phyloP scores from a whole-genome alignment of 2,329 filamentous ascomycete genomes.

The Bimuria novae-zelandiae region DNA sequence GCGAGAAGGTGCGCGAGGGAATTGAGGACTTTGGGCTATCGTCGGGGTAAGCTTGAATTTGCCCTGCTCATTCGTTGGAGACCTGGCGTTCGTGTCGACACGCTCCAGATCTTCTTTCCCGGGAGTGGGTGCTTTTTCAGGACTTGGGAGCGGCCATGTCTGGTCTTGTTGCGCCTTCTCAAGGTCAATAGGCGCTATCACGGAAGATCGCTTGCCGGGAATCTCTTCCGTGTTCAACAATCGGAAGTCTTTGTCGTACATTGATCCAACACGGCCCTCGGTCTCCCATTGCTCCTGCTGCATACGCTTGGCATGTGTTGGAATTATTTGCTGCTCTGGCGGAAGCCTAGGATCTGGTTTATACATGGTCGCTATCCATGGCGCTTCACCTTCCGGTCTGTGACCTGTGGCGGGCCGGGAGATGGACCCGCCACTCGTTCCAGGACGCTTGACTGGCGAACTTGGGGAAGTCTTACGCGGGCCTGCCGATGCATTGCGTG shows the following conservation, averaged over 20 bases:
- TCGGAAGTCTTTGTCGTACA: slow-evolving; percentile 86
- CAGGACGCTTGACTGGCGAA: slow-evolving; percentile 60
- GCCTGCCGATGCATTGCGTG: slow-evolving; percentile 31
- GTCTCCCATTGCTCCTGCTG: slow-evolving; percentile 96
- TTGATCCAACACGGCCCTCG: slow-evolving; percentile 81
- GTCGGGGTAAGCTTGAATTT: slow-evolving; percentile 55
- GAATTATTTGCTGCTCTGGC: slow-evolving; percentile 92
- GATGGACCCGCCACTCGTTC: slow-evolving; percentile 63
- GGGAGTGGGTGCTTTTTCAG: slow-evolving; percentile 34
- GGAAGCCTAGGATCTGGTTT: slow-evolving; percentile 93
- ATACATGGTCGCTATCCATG: slow-evolving; percentile 93
- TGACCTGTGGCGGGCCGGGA: slow-evolving; percentile 64
- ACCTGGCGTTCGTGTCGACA: slow-evolving; percentile 29
- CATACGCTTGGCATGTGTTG: slow-evolving; percentile 87
- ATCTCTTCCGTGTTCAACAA: slow-evolving; percentile 71
- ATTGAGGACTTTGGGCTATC: slow-evolving; percentile 41
- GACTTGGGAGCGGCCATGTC: slow-evolving; percentile 43
- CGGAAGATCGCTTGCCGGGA: slow-evolving; percentile 36
- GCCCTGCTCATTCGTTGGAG: slow-evolving; percentile 47
- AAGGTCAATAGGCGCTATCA: slow-evolving; percentile 36
- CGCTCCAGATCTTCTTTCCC: no score
- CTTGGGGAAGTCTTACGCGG: slow-evolving; percentile 34
- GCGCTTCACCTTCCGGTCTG: slow-evolving; percentile 89
- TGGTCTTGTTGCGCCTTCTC: slow-evolving; percentile 34
- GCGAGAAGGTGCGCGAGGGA: slow-evolving; percentile 31